These are phyloP conservation scores for Rhizopus arrhizus DNA, from an alignment of 371 early-diverging fungal species.

Conservation along the genomic window DNA sequence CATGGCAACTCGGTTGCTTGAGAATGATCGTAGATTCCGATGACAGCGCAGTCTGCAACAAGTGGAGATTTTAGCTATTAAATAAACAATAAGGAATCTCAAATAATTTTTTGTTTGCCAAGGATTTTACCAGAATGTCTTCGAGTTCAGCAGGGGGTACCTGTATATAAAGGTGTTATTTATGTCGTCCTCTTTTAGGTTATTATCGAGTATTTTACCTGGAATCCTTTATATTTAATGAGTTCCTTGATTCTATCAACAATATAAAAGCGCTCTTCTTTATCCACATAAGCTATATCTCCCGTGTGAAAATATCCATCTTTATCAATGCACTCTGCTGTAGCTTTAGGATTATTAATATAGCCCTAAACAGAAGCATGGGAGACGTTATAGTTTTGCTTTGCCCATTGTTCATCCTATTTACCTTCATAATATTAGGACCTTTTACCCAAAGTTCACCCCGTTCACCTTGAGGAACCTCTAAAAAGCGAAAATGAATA, in stretches of 20 bases:
- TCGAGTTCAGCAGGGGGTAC: conserved; percentile 25
- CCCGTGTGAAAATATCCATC: conserved; percentile 80
- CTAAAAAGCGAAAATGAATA: conserved; percentile 23
- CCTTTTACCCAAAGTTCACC: conserved; percentile 84
- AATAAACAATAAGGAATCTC: not conserved
- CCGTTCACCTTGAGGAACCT: conserved; percentile 53
- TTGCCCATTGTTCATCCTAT: not conserved
- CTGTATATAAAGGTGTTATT: not conserved
- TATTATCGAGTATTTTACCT: conserved; percentile 13
- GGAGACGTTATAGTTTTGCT: not conserved
- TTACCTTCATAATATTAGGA: conserved; percentile 75
- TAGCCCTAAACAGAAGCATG: conserved; percentile 60
- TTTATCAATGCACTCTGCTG: conserved; percentile 58
- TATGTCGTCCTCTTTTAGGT: not conserved
- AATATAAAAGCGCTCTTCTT: conserved; percentile 60
- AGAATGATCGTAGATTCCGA: conserved; percentile 51
- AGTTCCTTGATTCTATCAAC: conserved; percentile 79
- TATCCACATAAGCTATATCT: conserved; percentile 72
- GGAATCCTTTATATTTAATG: conserved; percentile 78
- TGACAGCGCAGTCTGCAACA: conserved; percentile 74
- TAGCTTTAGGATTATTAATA: conserved; percentile 68
- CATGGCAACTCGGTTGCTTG: conserved; percentile 72
- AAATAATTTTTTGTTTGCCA: not conserved
- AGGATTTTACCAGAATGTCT: conserved; percentile 11
- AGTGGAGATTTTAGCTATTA: conserved; percentile 48